These are phyloP conservation scores for Hymenoscyphus repandus DNA, from an alignment of 2,329 filamentous ascomycete genomes.

Conservation along the genomic window DNA sequence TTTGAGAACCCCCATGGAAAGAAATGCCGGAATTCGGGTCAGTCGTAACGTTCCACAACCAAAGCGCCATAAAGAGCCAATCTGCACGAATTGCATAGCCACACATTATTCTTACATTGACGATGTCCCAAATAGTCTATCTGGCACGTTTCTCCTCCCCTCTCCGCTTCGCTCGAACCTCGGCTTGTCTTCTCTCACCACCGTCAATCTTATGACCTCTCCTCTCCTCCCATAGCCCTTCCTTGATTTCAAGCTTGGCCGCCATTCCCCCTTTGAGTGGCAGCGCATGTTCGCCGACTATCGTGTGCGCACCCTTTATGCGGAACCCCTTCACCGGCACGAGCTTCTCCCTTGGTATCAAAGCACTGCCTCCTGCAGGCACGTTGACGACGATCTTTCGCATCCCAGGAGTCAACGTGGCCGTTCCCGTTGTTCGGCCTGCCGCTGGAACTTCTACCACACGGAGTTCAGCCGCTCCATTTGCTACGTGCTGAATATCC, in stretches of 20 bases:
- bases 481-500: conserved; percentile 66
- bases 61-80: too few relatives aligned
- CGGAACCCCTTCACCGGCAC: conserved; percentile 59
- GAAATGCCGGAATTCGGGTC: background rate
- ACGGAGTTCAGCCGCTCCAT: conserved; percentile 48
- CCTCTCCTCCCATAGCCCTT: conserved; percentile 90
- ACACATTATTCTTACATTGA: conserved; percentile 25
- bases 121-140: conserved; percentile 23
- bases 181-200: conserved; percentile 82
- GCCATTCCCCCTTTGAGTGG: conserved; percentile 60
- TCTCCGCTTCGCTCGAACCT: conserved; percentile 82
- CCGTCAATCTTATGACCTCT: conserved; percentile 90
- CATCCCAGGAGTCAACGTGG: conserved; percentile 48
- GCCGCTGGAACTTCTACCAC: conserved; percentile 36
- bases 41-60: too few relatives aligned
- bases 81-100: conserved; percentile 15
- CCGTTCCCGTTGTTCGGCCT: conserved; percentile 37
- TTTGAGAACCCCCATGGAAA: background rate
- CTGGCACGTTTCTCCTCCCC: conserved; percentile 56
- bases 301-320: conserved; percentile 61
- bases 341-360: conserved; percentile 35
- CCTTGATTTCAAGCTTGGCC: conserved; percentile 64
- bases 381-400: conserved; percentile 54
- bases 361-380: conserved; percentile 37
- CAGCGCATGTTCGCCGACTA: conserved; percentile 70